phyloP scores from a whole-genome alignment of 192 early-diverging fungal genomes.

The Chytriomyces sp. region DNA sequence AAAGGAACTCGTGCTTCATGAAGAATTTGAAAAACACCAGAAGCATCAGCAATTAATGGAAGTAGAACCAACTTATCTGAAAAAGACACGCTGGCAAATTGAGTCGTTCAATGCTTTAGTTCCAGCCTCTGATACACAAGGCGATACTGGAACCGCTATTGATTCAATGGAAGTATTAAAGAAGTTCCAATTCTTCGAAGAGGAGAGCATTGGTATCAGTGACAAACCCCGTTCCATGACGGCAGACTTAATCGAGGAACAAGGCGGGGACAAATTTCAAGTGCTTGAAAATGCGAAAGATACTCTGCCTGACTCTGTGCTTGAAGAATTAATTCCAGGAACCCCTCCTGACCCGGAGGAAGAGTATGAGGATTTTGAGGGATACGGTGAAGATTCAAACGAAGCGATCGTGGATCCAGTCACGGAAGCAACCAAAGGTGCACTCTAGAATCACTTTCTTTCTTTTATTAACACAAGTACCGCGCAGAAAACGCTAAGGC shows the following conservation, averaged over 20 bases:
- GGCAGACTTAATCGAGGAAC: not conserved
- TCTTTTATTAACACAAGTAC: not conserved
- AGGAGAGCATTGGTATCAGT: not conserved
- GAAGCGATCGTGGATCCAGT: not conserved
- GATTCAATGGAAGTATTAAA: too few relatives aligned
- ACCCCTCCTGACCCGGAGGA: not conserved
- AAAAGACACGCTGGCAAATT: not conserved
- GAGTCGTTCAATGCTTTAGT: too few relatives aligned
- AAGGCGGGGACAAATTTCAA: not conserved
- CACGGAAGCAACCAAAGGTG: not conserved
- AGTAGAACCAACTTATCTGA: not conserved
- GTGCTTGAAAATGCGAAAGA: too few relatives aligned
- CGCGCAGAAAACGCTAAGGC: not conserved
- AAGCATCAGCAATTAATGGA: not conserved
- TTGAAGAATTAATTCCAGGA: not conserved
- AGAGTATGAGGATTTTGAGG: not conserved
- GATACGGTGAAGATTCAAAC: not conserved
- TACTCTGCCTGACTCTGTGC: too few relatives aligned
- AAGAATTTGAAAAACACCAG: constrained; percentile 27
- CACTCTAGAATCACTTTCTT: not conserved
- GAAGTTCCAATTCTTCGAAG: too few relatives aligned
- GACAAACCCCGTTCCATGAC: not conserved
- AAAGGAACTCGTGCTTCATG: constrained; percentile 21
- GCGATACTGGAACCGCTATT: too few relatives aligned
- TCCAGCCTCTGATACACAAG: too few relatives aligned